These are phyloP conservation scores for Debaryomycetaceae sp. DNA, from an alignment of 1,139 yeast genomes.

Conservation along the genomic window DNA sequence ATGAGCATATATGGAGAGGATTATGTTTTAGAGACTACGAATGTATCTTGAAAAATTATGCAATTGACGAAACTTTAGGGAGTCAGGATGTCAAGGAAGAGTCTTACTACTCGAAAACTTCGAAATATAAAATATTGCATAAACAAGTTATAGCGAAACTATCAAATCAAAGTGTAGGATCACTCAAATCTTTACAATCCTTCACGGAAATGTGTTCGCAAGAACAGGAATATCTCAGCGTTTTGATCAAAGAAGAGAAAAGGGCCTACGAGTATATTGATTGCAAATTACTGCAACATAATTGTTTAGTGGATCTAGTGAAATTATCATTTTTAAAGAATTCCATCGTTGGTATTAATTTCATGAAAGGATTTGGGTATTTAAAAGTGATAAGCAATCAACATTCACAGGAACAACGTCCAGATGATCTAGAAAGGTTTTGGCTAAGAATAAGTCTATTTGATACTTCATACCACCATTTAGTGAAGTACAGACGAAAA, in stretches of 20 bases:
- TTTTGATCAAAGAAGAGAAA: background rate
- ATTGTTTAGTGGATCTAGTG: slow-evolving; percentile 2
- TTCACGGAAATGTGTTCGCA: background rate
- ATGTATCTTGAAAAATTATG: background rate
- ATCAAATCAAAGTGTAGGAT: background rate
- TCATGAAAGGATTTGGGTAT: slow-evolving; percentile 11
- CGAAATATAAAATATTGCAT: background rate
- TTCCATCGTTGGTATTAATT: slow-evolving; percentile 13
- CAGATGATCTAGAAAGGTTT: slow-evolving; percentile 16
- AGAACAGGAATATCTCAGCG: background rate
- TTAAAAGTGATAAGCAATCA: slow-evolving; percentile 4
- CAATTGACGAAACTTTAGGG: background rate
- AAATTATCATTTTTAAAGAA: slow-evolving; percentile 9
- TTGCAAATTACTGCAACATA: background rate
- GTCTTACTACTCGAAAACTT: background rate
- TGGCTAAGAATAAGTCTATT: slow-evolving; percentile 24
- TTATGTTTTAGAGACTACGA: background rate
- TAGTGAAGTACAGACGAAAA: slow-evolving; percentile 11
- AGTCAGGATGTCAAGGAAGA: background rate
- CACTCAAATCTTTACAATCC: background rate
- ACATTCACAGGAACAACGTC: background rate
- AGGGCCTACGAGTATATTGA: background rate
- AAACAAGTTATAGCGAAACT: background rate
- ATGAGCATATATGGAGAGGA: slow-evolving; percentile 18
- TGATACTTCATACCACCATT: slow-evolving; percentile 18